Evolutionary conservation across 2,329 filamentous ascomycete species (phyloP).

Genomic region (Hysterium pulicare): DNA sequence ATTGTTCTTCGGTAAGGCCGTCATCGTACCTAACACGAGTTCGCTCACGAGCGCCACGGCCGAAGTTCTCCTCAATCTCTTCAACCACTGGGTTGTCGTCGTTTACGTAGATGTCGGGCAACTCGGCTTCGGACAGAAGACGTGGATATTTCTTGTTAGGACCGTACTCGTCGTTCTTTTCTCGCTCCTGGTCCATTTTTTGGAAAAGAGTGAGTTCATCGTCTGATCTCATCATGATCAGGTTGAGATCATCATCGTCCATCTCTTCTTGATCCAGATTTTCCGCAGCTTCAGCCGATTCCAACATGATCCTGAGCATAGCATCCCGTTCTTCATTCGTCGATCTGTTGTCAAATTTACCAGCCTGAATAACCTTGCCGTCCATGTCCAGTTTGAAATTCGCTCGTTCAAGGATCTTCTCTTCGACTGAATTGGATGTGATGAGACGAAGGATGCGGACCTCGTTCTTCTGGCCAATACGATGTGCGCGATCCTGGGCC

Average conservation of each 20-base stretch:
- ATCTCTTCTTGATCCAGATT: slow-evolving; percentile 89
- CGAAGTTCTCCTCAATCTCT: slow-evolving; percentile 69
- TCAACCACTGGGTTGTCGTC: slow-evolving; percentile 80
- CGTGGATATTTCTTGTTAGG: slow-evolving; percentile 67
- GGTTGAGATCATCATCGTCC: slow-evolving; percentile 96
- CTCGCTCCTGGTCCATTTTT: slow-evolving; percentile 73
- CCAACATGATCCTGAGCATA: slow-evolving; percentile 88
- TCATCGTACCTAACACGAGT: slow-evolving; percentile 95
- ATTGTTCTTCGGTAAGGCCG: slow-evolving; percentile 96
- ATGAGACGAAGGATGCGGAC: slow-evolving; percentile 94
- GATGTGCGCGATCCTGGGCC: slow-evolving; percentile 98
- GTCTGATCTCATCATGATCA: slow-evolving; percentile 87
- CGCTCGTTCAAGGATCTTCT: slow-evolving; percentile 95
- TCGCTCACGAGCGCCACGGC: slow-evolving; percentile 90
- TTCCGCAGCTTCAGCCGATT: slow-evolving; percentile 68
- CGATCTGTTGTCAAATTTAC: slow-evolving; percentile 99
- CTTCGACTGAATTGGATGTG: slow-evolving; percentile 94
- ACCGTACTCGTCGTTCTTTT: slow-evolving; percentile 67
- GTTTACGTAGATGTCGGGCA: slow-evolving; percentile 89
- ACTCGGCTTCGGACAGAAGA: slow-evolving; percentile 80
- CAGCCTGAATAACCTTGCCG: slow-evolving; percentile 97
- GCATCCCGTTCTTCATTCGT: slow-evolving; percentile 98
- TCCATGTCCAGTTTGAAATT: slow-evolving; percentile 99
- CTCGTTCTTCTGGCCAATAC: slow-evolving; percentile 99
- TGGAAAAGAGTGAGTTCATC: slow-evolving; percentile 76